Evolutionary conservation across 148 eudicot genomes (phyloP).

Genomic region (Rhododendron molle): DNA sequence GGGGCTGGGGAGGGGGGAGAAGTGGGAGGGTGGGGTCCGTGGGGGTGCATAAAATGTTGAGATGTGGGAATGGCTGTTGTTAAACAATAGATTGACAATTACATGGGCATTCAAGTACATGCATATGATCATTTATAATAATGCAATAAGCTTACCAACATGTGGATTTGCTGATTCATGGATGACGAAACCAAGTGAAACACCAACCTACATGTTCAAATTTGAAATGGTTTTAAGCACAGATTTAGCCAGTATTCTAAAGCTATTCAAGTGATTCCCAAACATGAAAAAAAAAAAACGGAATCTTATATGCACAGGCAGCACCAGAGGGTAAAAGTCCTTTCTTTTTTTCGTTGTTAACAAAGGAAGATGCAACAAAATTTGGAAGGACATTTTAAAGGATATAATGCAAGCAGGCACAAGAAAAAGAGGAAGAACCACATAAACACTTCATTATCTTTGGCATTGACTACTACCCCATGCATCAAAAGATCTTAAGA

Average conservation of each 20-base stretch:
- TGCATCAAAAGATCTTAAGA: background rate
- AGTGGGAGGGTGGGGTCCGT: background rate
- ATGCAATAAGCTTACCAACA: constrained; percentile 53
- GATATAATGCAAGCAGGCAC: background rate
- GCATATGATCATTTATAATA: background rate
- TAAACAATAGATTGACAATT: background rate
- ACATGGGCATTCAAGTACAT: background rate
- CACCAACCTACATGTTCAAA: constrained; percentile 61
- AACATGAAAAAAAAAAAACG: background rate
- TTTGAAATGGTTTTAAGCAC: constrained; percentile 1
- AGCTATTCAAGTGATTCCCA: background rate
- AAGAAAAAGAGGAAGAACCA: background rate
- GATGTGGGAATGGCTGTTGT: background rate
- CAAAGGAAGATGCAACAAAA: background rate
- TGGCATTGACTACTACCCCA: background rate
- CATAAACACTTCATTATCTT: background rate
- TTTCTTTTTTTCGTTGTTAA: background rate
- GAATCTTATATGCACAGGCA: background rate
- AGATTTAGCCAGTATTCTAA: background rate
- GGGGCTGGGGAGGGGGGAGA: background rate
- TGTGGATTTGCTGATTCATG: constrained; percentile 99
- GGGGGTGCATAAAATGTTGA: background rate
- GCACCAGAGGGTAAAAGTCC: background rate
- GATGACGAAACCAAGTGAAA: constrained; percentile 95
- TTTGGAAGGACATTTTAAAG: background rate